Base-by-base conservation (phyloP, 441 rosid genomes). In the Gossypium schwendimanii region DNA sequence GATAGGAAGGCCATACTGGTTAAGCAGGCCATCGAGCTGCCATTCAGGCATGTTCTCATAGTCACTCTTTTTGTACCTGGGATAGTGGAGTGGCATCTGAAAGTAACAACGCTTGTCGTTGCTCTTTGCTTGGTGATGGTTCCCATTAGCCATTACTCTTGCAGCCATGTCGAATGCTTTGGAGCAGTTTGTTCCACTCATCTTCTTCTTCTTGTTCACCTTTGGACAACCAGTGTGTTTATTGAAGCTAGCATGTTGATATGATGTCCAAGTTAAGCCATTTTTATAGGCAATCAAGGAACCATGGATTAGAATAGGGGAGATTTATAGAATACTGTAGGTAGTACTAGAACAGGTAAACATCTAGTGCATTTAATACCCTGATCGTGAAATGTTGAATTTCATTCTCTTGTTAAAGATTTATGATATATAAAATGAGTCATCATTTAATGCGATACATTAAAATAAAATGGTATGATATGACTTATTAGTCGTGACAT, bases 41-140 rank as follows among this genome's bases (percentile, higher is more conserved):
- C 89, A 84, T 76, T 84, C 91, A 0, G 87, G 89, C 89, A 89
- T 84, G 63, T 62, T 77, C 74, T 84, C 85, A 3, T 86, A 87
- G 45, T 88, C 91, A 0, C 69, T 58, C 70, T 70, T 72, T 49
- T 52, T 78, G 83, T 73, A 83, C 80, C 84, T 81, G 0, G 91
- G 91, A 39, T 84, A 87, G 73, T 85, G 89, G 57, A 89, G 75
- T 1, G 91, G 89, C 91, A 84, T 85, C 84, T 79, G 87, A 73
- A 86, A 87, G 60, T 54, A 71, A 11, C 75, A 72, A 36, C 50
- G 62, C 44, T 55, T 78, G 5, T 69, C 70, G 39, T 24, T 62
- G 61, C 64, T 74, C 57, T 18, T 75, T 47, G 47, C 76, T 73
- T 75, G 78, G 53, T 68, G 62, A 20, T 54, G 23, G 26, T 73